phyloP scores from a whole-genome alignment of 2,329 filamentous ascomycete species.

The Xylaria hypoxylon region DNA sequence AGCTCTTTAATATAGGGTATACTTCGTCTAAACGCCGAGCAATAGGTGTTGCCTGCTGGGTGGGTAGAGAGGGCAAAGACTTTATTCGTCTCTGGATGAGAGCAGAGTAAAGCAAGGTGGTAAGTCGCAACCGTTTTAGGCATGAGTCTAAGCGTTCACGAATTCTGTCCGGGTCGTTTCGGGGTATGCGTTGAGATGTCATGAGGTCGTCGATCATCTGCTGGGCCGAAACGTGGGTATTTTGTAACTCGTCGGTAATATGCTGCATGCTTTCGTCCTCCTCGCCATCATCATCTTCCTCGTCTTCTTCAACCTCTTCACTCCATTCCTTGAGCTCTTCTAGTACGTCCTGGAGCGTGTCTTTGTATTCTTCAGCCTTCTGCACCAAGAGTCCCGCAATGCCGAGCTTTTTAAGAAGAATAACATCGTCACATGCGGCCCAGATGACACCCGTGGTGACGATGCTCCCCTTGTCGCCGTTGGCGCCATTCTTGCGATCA shows the following conservation, averaged over 20 bases:
- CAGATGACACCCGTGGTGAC: conserved; percentile 82
- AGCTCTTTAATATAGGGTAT: conserved; percentile 64
- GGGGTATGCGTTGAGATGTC: conserved; percentile 70
- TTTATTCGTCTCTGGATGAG: conserved; percentile 77
- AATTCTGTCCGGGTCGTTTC: conserved; percentile 71
- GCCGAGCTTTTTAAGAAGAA: conserved; percentile 72
- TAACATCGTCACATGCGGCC: conserved; percentile 82
- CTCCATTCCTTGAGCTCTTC: conserved; percentile 91
- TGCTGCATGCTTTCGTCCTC: conserved; percentile 59
- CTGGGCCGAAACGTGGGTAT: conserved; percentile 59
- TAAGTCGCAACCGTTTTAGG: conserved; percentile 73
- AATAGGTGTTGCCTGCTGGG: conserved; percentile 49
- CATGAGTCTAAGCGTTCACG: conserved; percentile 73
- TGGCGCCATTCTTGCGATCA: conserved; percentile 59
- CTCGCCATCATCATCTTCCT: conserved; percentile 61
- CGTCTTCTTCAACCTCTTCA: conserved; percentile 73
- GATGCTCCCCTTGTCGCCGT: conserved; percentile 64
- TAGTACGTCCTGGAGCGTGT: conserved; percentile 83
- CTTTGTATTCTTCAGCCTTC: conserved; percentile 79
- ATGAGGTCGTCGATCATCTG: conserved; percentile 77
- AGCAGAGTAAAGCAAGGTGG: conserved; percentile 76
- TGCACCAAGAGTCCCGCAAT: conserved; percentile 76
- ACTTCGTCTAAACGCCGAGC: conserved; percentile 66
- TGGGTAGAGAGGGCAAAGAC: conserved; percentile 61
- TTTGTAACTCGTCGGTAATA: conserved; percentile 49